A percentile compares a stretch with the other conserved stretches of the same genome.
phyloP scores from a whole-genome alignment of 2,329 filamentous ascomycete species.

The Plectosphaerella plurivora region DNA sequence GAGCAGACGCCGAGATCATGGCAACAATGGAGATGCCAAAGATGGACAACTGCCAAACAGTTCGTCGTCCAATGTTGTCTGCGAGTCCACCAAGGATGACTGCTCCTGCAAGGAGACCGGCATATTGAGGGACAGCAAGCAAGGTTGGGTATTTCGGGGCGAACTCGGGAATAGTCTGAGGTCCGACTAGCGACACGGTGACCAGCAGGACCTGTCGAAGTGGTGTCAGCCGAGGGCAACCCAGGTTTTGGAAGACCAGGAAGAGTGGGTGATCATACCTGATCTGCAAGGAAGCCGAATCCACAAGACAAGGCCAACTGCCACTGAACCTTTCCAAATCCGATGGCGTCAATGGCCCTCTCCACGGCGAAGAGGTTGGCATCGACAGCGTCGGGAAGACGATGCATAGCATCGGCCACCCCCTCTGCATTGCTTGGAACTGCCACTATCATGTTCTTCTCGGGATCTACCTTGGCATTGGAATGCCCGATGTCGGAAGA shows the following conservation, averaged over 20 bases:
- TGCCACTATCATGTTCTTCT: no score
- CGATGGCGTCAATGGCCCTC: constrained; percentile 12
- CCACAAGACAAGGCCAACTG: constrained; percentile 14
- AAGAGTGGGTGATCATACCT: constrained; percentile 5
- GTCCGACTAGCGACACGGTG: constrained; percentile 13
- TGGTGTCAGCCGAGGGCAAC: not conserved
- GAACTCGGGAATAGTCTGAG: constrained; percentile 15
- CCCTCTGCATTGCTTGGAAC: no score
- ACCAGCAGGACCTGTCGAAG: constrained; percentile 13
- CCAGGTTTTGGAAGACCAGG: not conserved
- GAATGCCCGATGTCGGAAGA: no score
- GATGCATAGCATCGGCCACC: no score
- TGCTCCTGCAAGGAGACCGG: constrained; percentile 11
- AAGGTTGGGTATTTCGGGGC: constrained; percentile 12
- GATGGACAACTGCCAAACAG: constrained; percentile 14
- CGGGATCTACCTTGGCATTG: no score
- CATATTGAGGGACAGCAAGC: constrained; percentile 8
- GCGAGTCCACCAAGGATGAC: constrained; percentile 9
- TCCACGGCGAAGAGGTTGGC: constrained; percentile 10
- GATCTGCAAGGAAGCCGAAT: constrained; percentile 15
- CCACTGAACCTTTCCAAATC: constrained; percentile 14
- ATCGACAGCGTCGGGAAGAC: not conserved
- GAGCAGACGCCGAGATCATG: constrained; percentile 10
- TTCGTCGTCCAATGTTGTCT: constrained; percentile 12
- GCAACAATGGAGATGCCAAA: constrained; percentile 12